Base-by-base conservation (phyloP, 2,329 filamentous ascomycete genomes). In the Arthrobotrys sinensis region DNA sequence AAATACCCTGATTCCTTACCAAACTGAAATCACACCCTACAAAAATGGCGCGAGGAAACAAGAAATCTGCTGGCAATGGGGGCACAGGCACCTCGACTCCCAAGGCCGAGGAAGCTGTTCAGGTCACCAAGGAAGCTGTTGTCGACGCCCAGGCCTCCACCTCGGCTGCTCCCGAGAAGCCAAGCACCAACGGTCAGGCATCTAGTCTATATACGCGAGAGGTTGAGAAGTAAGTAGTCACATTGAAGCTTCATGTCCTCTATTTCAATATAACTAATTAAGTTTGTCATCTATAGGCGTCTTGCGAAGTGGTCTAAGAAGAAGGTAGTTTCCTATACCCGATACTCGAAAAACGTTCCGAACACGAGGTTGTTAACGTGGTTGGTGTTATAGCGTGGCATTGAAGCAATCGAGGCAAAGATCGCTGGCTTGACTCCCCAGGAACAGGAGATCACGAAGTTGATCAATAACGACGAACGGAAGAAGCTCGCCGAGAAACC, bases 401-500 rank as follows among this genome's bases (percentile, higher is more conserved):
- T 82, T 62, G 80, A 80, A 48, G 65, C 64, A 10, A 80, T 80
- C 50, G 81, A 82, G 46, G 81, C 81, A n/a, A 82, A 82, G 76
- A 81, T 82, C 77, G 80, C 79, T 60, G 81, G 80, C 21, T 71
- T 82, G 19, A 28, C 79, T 4, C 80, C 80, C n/a, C 80, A 81
- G 55, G 81, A 82, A 50, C 80, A 80, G 50, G 79, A 66, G 24
- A 80, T 57, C 14, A 80, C 81, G 14, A 80, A 40, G 21, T 34
- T 81, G n/a, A 81, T 82, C 72, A 82, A 82, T 24, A 19, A 34
- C 16, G 81, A 82, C 70, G 81, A 82, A 67, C 80, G 80, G 7
- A 80, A 79, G 64, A 82, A 82, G 73, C 80, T 82, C 11, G 66
- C 64, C 21, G 79, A 80, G 19, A 82, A 82, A 36, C 50, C 75